phyloP scores from a whole-genome alignment of 208 protist species.

The Trypanosoma avium region DNA sequence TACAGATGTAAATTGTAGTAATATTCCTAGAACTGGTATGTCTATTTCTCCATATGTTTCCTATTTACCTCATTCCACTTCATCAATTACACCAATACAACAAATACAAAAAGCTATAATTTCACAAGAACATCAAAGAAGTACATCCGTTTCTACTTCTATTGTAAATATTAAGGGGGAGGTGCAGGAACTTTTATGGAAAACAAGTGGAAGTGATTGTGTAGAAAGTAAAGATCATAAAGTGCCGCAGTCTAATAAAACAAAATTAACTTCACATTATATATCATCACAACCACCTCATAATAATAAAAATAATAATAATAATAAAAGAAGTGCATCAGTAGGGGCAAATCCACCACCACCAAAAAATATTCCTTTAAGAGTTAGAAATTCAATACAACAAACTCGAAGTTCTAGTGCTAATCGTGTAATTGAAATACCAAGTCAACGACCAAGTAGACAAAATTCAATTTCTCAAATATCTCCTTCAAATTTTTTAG shows the following conservation, averaged over 20 bases:
- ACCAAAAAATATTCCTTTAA: constrained; percentile 16
- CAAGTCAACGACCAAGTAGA: neutral
- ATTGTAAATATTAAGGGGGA: neutral
- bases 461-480: neutral
- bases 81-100: neutral
- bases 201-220: constrained; percentile 45
- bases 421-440: neutral
- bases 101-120: neutral
- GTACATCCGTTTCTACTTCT: constrained; percentile 6
- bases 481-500: neutral
- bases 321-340: constrained; percentile 24
- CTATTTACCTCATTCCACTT: neutral
- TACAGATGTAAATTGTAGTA: neutral
- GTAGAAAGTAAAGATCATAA: constrained; percentile 36
- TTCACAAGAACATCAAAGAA: neutral
- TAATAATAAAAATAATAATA: no score
- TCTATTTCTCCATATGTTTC: constrained; percentile 7
- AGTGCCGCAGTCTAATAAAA: neutral
- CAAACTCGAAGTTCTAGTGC: neutral
- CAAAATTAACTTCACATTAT: neutral
- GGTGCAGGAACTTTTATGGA: constrained; percentile 45
- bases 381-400: constrained; percentile 19
- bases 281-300: constrained; percentile 1
- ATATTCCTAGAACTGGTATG: neutral
- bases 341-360: constrained; percentile 15